A percentile compares a stretch with the other conserved stretches of the same genome.
These are phyloP conservation scores for Aspergillus candidus DNA, from an alignment of 2,329 filamentous ascomycete species.

Conservation along the genomic window DNA sequence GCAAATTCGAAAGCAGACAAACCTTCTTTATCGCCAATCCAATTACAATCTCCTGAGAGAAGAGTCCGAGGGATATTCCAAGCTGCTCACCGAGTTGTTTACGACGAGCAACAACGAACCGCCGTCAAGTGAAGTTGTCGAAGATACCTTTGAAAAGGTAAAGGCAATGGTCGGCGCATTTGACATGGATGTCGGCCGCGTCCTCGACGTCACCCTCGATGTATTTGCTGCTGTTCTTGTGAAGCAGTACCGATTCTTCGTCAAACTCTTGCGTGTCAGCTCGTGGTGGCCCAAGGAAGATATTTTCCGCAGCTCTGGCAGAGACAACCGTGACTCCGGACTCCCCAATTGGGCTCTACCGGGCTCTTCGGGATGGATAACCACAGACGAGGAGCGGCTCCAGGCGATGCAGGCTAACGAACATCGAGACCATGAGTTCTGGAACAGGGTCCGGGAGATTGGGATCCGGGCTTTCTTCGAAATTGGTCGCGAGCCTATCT, in stretches of 20 bases:
- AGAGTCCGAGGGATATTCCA: constrained; percentile 94
- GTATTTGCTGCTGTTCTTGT: constrained; percentile 91
- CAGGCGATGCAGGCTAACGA: constrained; percentile 52
- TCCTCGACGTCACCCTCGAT: constrained; percentile 88
- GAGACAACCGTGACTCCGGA: constrained; percentile 45
- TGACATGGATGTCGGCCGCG: constrained; percentile 90
- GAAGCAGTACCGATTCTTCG: constrained; percentile 88
- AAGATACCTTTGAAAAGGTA: constrained; percentile 82
- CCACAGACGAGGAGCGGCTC: constrained; percentile 63
- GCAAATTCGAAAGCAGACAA: constrained; percentile 84
- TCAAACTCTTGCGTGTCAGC: constrained; percentile 83
- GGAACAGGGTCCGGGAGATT: constrained; percentile 67
- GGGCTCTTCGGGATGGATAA: constrained; percentile 56
- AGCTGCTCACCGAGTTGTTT: constrained; percentile 92
- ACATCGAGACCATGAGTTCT: constrained; percentile 69
- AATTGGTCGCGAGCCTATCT: constrained; percentile 65
- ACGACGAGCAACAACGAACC: constrained; percentile 72
- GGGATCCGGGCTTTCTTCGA: constrained; percentile 86
- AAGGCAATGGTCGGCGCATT: constrained; percentile 96
- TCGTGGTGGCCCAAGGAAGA: constrained; percentile 89
- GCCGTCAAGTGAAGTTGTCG: constrained; percentile 68
- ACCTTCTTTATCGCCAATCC: constrained; percentile 86
- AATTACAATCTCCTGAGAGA: constrained; percentile 95
- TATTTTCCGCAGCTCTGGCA: constrained; percentile 37
- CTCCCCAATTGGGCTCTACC: constrained; percentile 85